phyloP scores from a whole-genome alignment of 805 yeast genomes.

The Candida incommunis region DNA sequence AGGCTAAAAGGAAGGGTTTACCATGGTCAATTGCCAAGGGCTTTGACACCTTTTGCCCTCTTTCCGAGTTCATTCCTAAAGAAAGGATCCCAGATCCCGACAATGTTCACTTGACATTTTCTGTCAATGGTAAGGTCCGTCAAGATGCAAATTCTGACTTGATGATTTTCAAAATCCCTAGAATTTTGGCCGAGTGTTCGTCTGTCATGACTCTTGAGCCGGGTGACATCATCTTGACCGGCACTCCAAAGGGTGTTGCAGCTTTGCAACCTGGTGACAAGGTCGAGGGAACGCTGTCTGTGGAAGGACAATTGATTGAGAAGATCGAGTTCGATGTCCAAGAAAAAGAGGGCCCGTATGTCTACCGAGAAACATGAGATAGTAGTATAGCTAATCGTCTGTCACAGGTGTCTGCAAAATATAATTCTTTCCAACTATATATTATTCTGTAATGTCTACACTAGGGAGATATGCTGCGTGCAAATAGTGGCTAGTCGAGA shows the following conservation, averaged over 20 bases:
- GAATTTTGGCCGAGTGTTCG: slow-evolving; percentile 67
- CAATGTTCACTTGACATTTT: slow-evolving; percentile 45
- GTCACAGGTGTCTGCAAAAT: too few species aligned
- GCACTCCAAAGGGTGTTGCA: slow-evolving; percentile 98
- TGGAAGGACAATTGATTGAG: slow-evolving; percentile 41
- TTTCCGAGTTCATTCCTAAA: slow-evolving; percentile 63
- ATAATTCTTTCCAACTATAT: too few species aligned
- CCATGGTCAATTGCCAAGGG: slow-evolving; percentile 98
- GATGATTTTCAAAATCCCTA: slow-evolving; percentile 82
- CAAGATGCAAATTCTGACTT: slow-evolving; percentile 63
- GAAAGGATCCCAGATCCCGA: slow-evolving; percentile 56
- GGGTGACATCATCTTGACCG: slow-evolving; percentile 86
- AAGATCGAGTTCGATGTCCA: slow-evolving; percentile 37
- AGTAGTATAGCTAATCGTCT: too few species aligned
- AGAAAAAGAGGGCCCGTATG: slow-evolving; percentile 47
- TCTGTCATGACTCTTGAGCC: slow-evolving; percentile 81
- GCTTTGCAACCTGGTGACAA: slow-evolving; percentile 63
- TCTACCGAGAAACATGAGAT: slow-evolving; percentile 29
- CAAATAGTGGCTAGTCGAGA: too few species aligned
- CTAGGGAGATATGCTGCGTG: too few species aligned
- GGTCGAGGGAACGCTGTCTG: slow-evolving; percentile 47
- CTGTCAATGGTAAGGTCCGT: slow-evolving; percentile 53
- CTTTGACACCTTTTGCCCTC: slow-evolving; percentile 87
- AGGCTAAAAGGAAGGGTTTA: slow-evolving; percentile 81
- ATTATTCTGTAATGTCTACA: too few species aligned